Conservation (phyloP, 768 basidiomycete genomes). For the Tephrocybe sp. region DNA sequence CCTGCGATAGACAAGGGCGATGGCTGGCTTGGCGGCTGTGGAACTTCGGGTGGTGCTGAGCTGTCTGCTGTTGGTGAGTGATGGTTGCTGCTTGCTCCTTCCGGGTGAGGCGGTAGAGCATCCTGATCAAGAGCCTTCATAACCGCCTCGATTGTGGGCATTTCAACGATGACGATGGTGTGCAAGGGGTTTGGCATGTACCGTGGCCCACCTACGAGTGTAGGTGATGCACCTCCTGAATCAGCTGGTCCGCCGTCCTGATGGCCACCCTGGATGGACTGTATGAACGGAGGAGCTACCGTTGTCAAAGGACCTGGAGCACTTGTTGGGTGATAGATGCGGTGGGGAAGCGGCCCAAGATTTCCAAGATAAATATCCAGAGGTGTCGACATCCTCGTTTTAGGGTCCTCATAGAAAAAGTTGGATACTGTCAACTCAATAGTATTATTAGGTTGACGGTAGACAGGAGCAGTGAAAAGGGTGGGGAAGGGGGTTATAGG, state of each 20-base stretch:
- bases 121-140: constrained; percentile 79
- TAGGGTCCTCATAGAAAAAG: constrained; percentile 80
- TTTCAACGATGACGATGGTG: constrained; percentile 80
- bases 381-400: constrained; percentile 60
- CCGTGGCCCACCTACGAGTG: constrained; percentile 37
- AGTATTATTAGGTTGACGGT: constrained; percentile 67
- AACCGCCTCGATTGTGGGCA: constrained; percentile 75
- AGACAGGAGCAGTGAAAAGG: constrained; percentile 74
- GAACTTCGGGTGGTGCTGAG: constrained; percentile 24
- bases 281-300: constrained; percentile 53
- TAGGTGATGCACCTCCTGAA: constrained; percentile 26
- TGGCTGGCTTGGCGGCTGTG: constrained; percentile 27
- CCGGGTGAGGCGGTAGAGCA: constrained; percentile 42
- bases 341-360: constrained; percentile 78
- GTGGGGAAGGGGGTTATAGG: constrained; percentile 91
- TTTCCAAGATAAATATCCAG: constrained; percentile 89
- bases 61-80: constrained; percentile 30
- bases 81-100: constrained; percentile 35
- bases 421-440: constrained; percentile 85
- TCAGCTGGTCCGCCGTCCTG: constrained; percentile 31
- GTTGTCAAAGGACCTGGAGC: constrained; percentile 65
- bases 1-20: constrained; percentile 59
- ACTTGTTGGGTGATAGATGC: constrained; percentile 67
- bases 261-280: constrained; percentile 39
- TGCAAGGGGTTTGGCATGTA: constrained; percentile 61